phyloP scores from a whole-genome alignment of 176 grass and related monocot species.

The Triticum timopheevii region DNA sequence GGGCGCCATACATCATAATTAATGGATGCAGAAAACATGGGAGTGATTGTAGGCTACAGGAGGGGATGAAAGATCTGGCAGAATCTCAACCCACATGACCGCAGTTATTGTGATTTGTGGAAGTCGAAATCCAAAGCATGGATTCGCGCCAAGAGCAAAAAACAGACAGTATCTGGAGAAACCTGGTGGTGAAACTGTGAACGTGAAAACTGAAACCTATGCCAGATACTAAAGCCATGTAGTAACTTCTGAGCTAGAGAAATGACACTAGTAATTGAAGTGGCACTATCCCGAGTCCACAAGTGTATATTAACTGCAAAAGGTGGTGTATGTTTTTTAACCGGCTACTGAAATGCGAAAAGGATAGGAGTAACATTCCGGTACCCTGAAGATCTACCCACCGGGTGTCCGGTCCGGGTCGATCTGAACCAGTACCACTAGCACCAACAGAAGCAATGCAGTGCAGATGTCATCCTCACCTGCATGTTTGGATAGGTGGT shows the following conservation, averaged over 20 bases:
- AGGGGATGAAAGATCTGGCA: slow-evolving; percentile 25
- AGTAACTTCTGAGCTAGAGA: neutral
- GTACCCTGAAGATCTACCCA: slow-evolving; percentile 16
- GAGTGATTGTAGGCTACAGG: slow-evolving; percentile 13
- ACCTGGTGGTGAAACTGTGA: slow-evolving; percentile 5
- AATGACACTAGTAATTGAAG: neutral
- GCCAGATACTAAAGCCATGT: neutral
- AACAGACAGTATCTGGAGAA: neutral
- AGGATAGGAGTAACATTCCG: neutral
- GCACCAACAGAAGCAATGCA: slow-evolving; percentile 1
- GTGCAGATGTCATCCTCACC: slow-evolving; percentile 35
- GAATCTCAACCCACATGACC: neutral
- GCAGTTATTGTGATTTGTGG: slow-evolving; percentile 22
- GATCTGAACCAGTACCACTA: neutral
- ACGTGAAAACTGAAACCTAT: neutral
- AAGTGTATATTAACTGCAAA: neutral
- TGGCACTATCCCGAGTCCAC: neutral
- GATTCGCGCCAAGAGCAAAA: slow-evolving; percentile 14
- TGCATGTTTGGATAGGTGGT: slow-evolving; percentile 91
- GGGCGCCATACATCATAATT: neutral
- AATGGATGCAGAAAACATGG: neutral
- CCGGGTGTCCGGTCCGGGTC: neutral
- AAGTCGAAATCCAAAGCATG: neutral
- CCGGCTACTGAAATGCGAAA: neutral
- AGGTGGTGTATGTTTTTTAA: neutral